These are phyloP conservation scores for Marvania coccoides DNA, from an alignment of 139 green algal genomes.

Conservation along the genomic window DNA sequence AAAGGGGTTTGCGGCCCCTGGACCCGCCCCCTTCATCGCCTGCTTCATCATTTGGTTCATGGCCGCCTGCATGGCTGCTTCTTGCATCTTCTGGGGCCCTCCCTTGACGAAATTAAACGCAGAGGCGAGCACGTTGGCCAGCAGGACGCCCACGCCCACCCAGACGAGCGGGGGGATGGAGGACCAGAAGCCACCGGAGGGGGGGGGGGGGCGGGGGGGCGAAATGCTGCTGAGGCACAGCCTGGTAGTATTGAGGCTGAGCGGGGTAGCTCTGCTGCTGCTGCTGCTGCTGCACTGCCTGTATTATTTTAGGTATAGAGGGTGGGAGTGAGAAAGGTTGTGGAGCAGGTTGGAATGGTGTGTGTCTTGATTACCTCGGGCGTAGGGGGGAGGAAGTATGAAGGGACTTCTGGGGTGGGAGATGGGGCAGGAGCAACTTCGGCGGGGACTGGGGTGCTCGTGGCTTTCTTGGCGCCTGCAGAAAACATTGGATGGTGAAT, in stretches of 20 bases:
- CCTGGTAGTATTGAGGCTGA: too few species aligned
- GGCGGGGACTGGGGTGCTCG: too few species aligned
- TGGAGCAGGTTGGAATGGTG: too few species aligned
- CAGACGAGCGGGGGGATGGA: constrained; percentile 24
- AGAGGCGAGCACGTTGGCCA: constrained; percentile 11
- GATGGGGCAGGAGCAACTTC: neutral
- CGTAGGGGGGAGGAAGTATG: constrained; percentile 14
- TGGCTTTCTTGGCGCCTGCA: neutral
- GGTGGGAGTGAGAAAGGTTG: too few species aligned
- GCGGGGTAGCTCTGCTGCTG: neutral
- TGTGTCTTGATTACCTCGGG: neutral
- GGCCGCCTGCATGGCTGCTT: constrained; percentile 25
- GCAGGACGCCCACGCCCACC: constrained; percentile 21
- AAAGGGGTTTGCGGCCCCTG: constrained; percentile 19
- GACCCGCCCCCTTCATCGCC: constrained; percentile 6
- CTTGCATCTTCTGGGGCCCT: constrained; percentile 28
- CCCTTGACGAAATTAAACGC: constrained; percentile 17
- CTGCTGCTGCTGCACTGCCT: neutral
- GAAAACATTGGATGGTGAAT: neutral
- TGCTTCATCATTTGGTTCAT: constrained; percentile 47
- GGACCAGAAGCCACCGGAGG: constrained; percentile 9
- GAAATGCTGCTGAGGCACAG: neutral
- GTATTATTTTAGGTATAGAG: too few species aligned
- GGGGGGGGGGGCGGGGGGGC: neutral
- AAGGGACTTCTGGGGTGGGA: neutral